A percentile compares a stretch with the other conserved stretches of the same genome.
Conservation (phyloP, 202 grass and related monocot species). For the Saccharum hybrid region DNA sequence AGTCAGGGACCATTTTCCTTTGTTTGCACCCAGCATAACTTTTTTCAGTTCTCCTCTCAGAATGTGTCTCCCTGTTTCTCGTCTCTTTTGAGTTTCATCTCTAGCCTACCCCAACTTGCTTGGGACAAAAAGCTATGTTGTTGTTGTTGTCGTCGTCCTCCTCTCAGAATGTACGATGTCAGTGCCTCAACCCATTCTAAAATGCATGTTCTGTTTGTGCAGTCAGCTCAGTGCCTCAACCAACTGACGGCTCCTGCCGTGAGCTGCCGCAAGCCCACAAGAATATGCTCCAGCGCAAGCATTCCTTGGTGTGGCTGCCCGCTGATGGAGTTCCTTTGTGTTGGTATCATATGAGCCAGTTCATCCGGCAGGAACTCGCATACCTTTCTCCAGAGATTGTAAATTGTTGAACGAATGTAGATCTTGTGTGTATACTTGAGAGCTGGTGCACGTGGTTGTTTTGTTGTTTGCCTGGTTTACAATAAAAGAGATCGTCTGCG, state of each 20-base stretch:
- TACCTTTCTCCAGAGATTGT: slow-evolving; percentile 32
- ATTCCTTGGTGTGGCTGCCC: slow-evolving; percentile 20
- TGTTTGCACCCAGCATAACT: background rate
- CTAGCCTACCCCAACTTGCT: too few species aligned
- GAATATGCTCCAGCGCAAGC: background rate
- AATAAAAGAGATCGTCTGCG: slow-evolving; percentile 8
- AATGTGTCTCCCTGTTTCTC: too few species aligned
- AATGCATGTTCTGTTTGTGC: slow-evolving; percentile 4
- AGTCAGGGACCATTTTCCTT: background rate
- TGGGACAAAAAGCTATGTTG: too few species aligned
- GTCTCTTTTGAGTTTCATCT: too few species aligned
- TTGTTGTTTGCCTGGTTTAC: slow-evolving; percentile 7
- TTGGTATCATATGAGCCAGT: slow-evolving; percentile 18
- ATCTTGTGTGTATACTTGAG: slow-evolving; percentile 27
- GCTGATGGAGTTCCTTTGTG: slow-evolving; percentile 5
- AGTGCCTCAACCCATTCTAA: slow-evolving; percentile 1
- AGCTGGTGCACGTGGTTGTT: background rate
- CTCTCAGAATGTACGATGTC: background rate
- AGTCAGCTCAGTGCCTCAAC: slow-evolving; percentile 1
- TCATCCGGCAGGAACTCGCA: background rate
- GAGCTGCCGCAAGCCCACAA: slow-evolving; percentile 11
- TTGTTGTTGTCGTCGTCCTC: too few species aligned
- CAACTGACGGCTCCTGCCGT: background rate
- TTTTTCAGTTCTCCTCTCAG: background rate
- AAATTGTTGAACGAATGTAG: slow-evolving; percentile 19